Evolutionary conservation across 331 rosid species (phyloP).

Genomic region (Malus hybrid): DNA sequence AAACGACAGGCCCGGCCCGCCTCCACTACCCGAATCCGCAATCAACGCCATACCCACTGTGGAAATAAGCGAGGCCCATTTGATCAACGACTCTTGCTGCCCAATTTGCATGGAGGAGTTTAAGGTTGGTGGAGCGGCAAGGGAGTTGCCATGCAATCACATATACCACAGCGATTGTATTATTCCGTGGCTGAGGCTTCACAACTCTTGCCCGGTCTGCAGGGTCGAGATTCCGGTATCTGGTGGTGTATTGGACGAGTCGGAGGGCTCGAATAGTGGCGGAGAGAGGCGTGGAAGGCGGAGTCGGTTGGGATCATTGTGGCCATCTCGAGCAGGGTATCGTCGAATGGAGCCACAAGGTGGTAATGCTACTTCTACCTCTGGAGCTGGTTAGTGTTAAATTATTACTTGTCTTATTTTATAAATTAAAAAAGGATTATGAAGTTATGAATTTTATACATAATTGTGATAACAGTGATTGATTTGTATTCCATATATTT

Average conservation of each 20-base stretch:
- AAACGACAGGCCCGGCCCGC: slow-evolving; percentile 62
- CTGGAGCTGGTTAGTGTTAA: slow-evolving; percentile 21
- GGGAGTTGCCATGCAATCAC: slow-evolving; percentile 70
- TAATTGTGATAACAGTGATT: not conserved
- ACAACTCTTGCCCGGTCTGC: slow-evolving; percentile 89
- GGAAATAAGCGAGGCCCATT: slow-evolving; percentile 30
- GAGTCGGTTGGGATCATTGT: slow-evolving; percentile 37
- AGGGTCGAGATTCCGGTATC: slow-evolving; percentile 35
- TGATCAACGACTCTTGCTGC: slow-evolving; percentile 51
- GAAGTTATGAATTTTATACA: not conserved
- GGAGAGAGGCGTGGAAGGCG: slow-evolving; percentile 34
- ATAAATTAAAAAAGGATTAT: no score
- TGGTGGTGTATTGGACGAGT: not conserved
- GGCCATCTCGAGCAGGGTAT: slow-evolving; percentile 58
- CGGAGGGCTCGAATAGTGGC: slow-evolving; percentile 1
- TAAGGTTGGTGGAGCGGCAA: slow-evolving; percentile 61
- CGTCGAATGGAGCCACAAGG: slow-evolving; percentile 36
- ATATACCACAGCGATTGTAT: slow-evolving; percentile 74
- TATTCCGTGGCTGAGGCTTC: slow-evolving; percentile 88
- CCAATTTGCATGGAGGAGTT: slow-evolving; percentile 88
- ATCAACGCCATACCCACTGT: slow-evolving; percentile 53
- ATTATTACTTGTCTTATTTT: no score
- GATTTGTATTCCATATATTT: not conserved
- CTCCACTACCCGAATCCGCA: slow-evolving; percentile 52
- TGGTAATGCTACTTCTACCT: slow-evolving; percentile 12